Evolutionary conservation across 129 eudicot species (phyloP), one percentile per base, ranked within the genome.

Genomic region (Arctium lappa): DNA sequence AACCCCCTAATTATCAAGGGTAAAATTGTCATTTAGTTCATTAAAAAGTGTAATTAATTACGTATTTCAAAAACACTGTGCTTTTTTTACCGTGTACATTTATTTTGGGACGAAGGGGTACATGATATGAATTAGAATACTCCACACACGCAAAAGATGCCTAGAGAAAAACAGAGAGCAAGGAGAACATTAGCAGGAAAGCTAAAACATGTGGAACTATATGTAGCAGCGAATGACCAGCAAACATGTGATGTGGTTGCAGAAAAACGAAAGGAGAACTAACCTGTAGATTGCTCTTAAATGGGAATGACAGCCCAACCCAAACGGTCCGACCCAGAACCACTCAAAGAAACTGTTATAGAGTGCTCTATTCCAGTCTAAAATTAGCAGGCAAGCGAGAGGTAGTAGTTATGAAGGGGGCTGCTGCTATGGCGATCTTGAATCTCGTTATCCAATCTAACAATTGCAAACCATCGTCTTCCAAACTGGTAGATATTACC

Each of bases 261-360:
- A 50, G 70, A 79, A 39, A 7, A 73, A 39, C 18, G 29, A 8
- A 44, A 33, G 63, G 65, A 7, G 79, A 78, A 74, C 89, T 72
- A 56, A 94, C 98, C 98, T 92, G 88, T 85, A 87, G 82, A 83
- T 56, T 40, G 84, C 79, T 84, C 77, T 79, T 76, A 85, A 86
- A 81, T 60, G 81, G 50, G 85, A 88, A 86, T 83, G 92, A 82
- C 63, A 69, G 83, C 81, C 79, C 79, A 78, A 69, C 68, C 39
- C 40, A 76, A 86, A 80, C 80, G 88, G 80, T 75, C 74, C 36
- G 71, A 42, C 37, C 73, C 77, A 39, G 69, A 74, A 84, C 74
- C 38, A 37, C 78, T 62, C 83, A 48, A 9, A 44, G 32, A 1
- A 71, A 44, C 69, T 36, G 63, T 81, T 34, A 72, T 50, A 18